Conservation (phyloP, 345 rosid species). For the Excoecaria agallocha region DNA sequence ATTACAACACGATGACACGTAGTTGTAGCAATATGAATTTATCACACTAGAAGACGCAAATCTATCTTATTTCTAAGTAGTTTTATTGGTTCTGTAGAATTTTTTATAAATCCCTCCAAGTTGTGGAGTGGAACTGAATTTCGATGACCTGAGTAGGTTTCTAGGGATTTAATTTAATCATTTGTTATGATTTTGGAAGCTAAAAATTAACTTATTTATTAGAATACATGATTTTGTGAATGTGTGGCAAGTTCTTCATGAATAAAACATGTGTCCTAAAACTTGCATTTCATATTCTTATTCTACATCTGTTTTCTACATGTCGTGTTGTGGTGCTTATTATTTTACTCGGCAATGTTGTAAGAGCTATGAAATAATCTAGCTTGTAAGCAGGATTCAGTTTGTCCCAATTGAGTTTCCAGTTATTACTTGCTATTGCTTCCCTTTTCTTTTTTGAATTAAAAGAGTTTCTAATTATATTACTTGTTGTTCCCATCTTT, state of each 20-base stretch:
- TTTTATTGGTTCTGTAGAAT: slow-evolving; percentile 37
- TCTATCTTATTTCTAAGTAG: slow-evolving; percentile 21
- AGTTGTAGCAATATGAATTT: slow-evolving; percentile 26
- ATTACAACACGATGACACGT: not conserved
- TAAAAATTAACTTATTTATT: slow-evolving; percentile 6
- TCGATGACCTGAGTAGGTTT: slow-evolving; percentile 47
- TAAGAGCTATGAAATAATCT: no score
- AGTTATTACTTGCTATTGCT: no score
- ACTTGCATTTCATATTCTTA: not conserved
- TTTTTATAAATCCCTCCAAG: slow-evolving; percentile 41
- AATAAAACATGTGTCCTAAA: not conserved
- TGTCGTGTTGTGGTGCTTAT: no score
- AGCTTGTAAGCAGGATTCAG: no score
- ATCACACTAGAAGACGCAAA: slow-evolving; percentile 30
- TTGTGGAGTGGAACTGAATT: slow-evolving; percentile 61
- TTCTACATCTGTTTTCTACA: not conserved
- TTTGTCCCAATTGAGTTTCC: no score
- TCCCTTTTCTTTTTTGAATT: no score
- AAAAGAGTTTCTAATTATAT: no score
- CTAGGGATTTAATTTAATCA: slow-evolving; percentile 37
- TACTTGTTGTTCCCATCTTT: no score
- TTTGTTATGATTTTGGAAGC: slow-evolving; percentile 21
- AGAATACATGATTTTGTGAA: slow-evolving; percentile 17
- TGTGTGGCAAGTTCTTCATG: slow-evolving; percentile 2
- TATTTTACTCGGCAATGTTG: no score